Percentiles rank a stretch among this genome's conserved stretches.
These are phyloP conservation scores for Ophiostoma fasciatum DNA, from an alignment of 2,329 filamentous ascomycete genomes.

Conservation along the genomic window DNA sequence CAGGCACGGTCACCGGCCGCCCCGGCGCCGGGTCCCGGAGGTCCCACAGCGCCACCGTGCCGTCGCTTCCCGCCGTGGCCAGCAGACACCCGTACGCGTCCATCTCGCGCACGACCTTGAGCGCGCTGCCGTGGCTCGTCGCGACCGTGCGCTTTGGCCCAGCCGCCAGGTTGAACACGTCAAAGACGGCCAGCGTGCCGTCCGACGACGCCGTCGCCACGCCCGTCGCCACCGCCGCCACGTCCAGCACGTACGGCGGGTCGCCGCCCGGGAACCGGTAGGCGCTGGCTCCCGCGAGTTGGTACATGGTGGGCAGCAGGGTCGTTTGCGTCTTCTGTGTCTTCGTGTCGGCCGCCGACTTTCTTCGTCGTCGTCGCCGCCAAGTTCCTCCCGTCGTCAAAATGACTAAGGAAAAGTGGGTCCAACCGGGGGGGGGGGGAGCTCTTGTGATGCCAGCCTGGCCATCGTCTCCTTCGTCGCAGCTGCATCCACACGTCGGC, in stretches of 20 bases:
- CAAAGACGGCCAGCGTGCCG: no score
- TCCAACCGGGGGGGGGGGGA: no score
- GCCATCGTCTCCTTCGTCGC: no score
- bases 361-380: no score
- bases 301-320: slow-evolving; percentile 22
- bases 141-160: slow-evolving; percentile 32
- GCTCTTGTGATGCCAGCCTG: no score
- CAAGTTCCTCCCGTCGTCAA: no score
- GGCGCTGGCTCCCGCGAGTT: slow-evolving; percentile 23
- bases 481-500: no score
- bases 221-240: slow-evolving; percentile 33
- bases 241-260: slow-evolving; percentile 41
- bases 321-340: no score
- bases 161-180: no score
- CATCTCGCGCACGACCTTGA: slow-evolving; percentile 46
- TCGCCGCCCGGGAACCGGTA: slow-evolving; percentile 23
- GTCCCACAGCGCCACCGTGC: slow-evolving; percentile 52
- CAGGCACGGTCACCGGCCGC: slow-evolving; percentile 28
- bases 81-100: slow-evolving; percentile 38
- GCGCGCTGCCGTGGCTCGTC: slow-evolving; percentile 44
- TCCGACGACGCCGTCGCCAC: slow-evolving; percentile 55
- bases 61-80: slow-evolving; percentile 58
- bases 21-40: slow-evolving; percentile 28
- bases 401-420: no score
- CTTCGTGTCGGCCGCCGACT: no score